A percentile compares a stretch with the other conserved stretches of the same genome.
Conservation (phyloP, 2,329 filamentous ascomycete species). For the Anthostomella pinea region DNA sequence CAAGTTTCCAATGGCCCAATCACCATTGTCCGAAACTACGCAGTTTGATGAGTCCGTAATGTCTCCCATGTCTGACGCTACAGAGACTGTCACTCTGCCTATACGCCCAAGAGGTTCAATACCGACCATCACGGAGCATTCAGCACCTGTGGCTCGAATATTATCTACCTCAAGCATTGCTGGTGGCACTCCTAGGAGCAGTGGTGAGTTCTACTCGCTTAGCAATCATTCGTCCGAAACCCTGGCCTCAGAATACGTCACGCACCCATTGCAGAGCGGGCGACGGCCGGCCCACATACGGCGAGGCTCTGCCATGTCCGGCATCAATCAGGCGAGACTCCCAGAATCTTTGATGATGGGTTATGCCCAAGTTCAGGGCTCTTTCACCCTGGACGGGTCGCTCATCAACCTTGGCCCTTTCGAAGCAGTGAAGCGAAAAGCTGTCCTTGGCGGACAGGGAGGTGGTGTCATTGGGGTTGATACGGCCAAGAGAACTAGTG, state of each 20-base stretch:
- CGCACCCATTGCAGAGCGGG: constrained; percentile 43
- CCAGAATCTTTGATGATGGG: constrained; percentile 95
- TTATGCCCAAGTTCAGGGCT: constrained; percentile 89
- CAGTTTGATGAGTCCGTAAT: constrained; percentile 37
- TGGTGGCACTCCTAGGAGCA: constrained; percentile 80
- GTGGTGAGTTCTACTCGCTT: constrained; percentile 89
- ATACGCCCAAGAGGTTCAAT: constrained; percentile 43
- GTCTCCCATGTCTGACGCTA: constrained; percentile 36
- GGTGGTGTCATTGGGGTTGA: constrained; percentile 84
- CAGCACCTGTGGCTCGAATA: constrained; percentile 63
- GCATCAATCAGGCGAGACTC: constrained; percentile 41
- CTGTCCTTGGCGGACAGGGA: constrained; percentile 81
- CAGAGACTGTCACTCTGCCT: constrained; percentile 37
- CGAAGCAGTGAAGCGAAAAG: constrained; percentile 93
- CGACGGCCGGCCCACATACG: constrained; percentile 45
- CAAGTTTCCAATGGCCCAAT: constrained; percentile 51
- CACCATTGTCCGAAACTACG: constrained; percentile 37
- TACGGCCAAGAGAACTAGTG: constrained; percentile 67
- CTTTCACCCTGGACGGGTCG: constrained; percentile 88
- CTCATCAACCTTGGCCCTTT: constrained; percentile 86
- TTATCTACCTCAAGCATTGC: constrained; percentile 74
- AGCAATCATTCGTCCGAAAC: constrained; percentile 97
- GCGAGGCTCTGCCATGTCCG: constrained; percentile 43
- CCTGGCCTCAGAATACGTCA: constrained; percentile 80
- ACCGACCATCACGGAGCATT: constrained; percentile 54